Percentiles rank a stretch among this genome's conserved stretches.
Evolutionary conservation across 2,329 filamentous ascomycete species (phyloP).

Genomic region (Aschersonia sp.): DNA sequence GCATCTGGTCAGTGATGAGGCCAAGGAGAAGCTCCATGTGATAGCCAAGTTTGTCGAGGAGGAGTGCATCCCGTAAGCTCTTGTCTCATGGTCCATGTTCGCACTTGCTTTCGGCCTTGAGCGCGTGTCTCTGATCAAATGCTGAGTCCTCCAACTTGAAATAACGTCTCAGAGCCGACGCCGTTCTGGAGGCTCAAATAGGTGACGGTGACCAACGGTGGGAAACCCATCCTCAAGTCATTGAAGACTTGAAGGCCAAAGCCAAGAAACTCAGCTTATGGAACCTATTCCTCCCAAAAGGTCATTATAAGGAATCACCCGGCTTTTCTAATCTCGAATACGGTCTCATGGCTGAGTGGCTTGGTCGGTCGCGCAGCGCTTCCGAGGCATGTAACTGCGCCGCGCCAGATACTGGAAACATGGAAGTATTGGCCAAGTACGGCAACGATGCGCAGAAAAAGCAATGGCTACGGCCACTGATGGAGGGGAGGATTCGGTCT

Average conservation of each 20-base stretch:
- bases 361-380: constrained; percentile 73
- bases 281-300: constrained; percentile 97
- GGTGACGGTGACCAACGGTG: constrained; percentile 66
- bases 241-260: constrained; percentile 81
- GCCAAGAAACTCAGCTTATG: constrained; percentile 76
- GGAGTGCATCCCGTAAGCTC: constrained; percentile 65
- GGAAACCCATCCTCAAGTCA: constrained; percentile 61
- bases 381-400: constrained; percentile 84
- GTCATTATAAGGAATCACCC: constrained; percentile 88
- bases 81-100: too few species aligned
- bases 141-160: constrained; percentile 1
- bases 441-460: constrained; percentile 75
- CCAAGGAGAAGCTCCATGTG: constrained; percentile 70
- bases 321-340: constrained; percentile 95
- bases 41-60: constrained; percentile 96
- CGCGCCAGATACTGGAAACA: constrained; percentile 86
- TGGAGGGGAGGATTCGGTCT: constrained; percentile 74
- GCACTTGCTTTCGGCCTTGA: too few species aligned
- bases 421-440: constrained; percentile 90
- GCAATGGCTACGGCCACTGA: constrained; percentile 66
- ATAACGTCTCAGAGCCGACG: constrained; percentile 46
- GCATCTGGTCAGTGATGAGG: constrained; percentile 63
- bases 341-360: constrained; percentile 89
- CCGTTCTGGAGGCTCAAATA: constrained; percentile 66
- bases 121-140: not conserved